Percentiles rank a stretch among this genome's conserved stretches.
These are phyloP conservation scores for Populus davidiana DNA, from an alignment of 345 rosid genomes.

Conservation along the genomic window DNA sequence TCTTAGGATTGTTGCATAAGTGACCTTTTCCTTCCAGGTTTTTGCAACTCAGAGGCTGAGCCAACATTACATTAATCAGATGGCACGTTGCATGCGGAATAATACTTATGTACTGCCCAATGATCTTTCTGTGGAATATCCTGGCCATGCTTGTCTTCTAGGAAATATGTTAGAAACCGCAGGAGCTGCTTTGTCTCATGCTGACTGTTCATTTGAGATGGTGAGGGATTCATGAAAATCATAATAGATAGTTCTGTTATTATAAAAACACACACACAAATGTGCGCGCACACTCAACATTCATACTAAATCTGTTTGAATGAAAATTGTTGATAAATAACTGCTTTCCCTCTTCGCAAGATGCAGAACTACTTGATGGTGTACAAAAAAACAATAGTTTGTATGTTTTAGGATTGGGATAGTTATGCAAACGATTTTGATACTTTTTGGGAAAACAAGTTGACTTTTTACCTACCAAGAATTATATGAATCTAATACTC, in stretches of 20 bases:
- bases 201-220: conserved; percentile 78
- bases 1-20: background rate
- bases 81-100: conserved; percentile 63
- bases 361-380: background rate
- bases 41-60: conserved; percentile 61
- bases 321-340: background rate
- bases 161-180: conserved; percentile 87
- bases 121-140: conserved; percentile 57
- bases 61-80: conserved; percentile 70
- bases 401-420: background rate
- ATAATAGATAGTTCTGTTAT: background rate
- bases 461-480: background rate
- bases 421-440: background rate
- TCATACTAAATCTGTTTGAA: background rate
- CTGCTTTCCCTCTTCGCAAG: background rate
- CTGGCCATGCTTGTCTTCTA: conserved; percentile 86
- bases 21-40: conserved; percentile 47
- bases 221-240: conserved; percentile 31
- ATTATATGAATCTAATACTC: background rate
- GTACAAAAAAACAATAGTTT: background rate
- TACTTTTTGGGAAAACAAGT: background rate
- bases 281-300: background rate
- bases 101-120: conserved; percentile 55
- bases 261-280: background rate
- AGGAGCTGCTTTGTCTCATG: conserved; percentile 65